These are phyloP conservation scores for Saturnispora hagleri DNA, from an alignment of 805 yeast genomes.

Conservation along the genomic window DNA sequence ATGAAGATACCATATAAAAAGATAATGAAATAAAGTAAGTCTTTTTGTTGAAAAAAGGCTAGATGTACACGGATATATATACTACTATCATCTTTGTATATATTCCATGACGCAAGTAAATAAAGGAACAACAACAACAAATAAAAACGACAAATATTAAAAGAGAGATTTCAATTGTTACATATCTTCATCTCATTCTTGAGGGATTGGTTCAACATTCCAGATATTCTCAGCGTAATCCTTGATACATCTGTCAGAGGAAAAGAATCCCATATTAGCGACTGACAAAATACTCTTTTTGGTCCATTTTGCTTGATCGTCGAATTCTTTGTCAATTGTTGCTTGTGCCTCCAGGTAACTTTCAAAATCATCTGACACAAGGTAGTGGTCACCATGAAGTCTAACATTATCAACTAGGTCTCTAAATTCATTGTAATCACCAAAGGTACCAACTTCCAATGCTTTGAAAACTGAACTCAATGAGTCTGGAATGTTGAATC, in stretches of 20 bases:
- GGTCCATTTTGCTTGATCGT: conserved; percentile 59
- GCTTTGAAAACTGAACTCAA: conserved; percentile 54
- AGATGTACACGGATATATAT: too few species aligned
- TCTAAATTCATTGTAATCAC: conserved; percentile 54
- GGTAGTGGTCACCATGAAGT: conserved; percentile 73
- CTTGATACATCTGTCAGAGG: conserved; percentile 82
- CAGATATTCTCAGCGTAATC: conserved; percentile 90
- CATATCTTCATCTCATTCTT: conserved; percentile 2
- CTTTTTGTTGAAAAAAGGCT: neutral
- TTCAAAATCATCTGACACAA: conserved; percentile 85
- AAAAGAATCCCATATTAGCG: conserved; percentile 90
- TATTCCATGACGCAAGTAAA: too few species aligned
- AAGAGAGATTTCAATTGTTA: neutral
- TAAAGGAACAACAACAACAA: neutral
- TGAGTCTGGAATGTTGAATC: conserved; percentile 48
- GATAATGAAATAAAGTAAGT: too few species aligned
- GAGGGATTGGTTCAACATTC: conserved; percentile 68
- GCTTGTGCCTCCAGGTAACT: conserved; percentile 76
- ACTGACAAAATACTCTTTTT: conserved; percentile 69
- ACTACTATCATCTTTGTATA: too few species aligned
- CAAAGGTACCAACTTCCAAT: conserved; percentile 64
- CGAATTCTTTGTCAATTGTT: conserved; percentile 63
- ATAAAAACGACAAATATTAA: neutral
- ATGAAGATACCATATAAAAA: too few species aligned
- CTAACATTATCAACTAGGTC: conserved; percentile 61